Conservation (phyloP, 139 green algal genomes). For the Asterochloris sp. region DNA sequence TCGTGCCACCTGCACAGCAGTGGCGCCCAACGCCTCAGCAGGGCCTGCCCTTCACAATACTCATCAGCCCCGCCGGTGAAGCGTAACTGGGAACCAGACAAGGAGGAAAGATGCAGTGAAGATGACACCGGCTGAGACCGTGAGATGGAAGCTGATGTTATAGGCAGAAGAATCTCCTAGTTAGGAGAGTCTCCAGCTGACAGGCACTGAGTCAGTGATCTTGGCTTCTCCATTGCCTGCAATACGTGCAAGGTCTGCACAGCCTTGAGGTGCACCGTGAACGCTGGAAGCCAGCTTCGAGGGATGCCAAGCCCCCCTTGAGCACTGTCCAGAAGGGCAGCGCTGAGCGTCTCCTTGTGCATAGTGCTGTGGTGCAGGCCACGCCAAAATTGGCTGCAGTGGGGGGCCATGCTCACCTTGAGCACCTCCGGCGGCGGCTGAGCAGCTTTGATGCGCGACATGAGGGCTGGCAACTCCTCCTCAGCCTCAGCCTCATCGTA, state of each 20-base stretch:
- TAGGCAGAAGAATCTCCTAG: too few species aligned
- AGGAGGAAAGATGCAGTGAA: neutral
- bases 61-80: neutral
- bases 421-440: slow-evolving; percentile 35
- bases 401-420: slow-evolving; percentile 9
- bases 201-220: too few species aligned
- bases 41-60: neutral
- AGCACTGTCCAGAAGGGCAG: neutral
- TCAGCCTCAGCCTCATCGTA: slow-evolving; percentile 25
- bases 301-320: neutral
- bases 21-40: neutral
- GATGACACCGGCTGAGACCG: too few species aligned
- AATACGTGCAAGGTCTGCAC: too few species aligned
- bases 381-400: neutral
- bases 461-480: slow-evolving; percentile 21
- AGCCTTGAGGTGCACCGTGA: too few species aligned
- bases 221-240: too few species aligned
- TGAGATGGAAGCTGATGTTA: too few species aligned
- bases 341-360: neutral
- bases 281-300: neutral
- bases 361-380: neutral
- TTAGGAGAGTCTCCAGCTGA: too few species aligned
- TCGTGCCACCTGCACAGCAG: slow-evolving; percentile 21
- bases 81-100: neutral
- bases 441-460: slow-evolving; percentile 26